These are phyloP conservation scores for Aschersonia sp. DNA, from an alignment of 2,329 filamentous ascomycete genomes.

Conservation along the genomic window DNA sequence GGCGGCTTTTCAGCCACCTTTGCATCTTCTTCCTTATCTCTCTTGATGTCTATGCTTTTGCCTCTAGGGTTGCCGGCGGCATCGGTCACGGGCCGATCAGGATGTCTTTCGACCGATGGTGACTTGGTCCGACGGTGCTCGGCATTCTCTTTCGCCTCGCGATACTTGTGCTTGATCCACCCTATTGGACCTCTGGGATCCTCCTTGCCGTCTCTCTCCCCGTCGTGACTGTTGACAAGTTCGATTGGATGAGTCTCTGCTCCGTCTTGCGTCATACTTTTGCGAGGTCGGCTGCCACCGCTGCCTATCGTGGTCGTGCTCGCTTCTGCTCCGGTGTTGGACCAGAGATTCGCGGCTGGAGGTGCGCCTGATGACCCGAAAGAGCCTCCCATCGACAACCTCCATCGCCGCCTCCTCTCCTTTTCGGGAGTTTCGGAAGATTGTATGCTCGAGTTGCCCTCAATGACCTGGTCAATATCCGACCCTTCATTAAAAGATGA, in stretches of 20 bases:
- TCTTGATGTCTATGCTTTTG: constrained; percentile 33
- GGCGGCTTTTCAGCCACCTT: too few relatives aligned
- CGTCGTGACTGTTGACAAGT: constrained; percentile 22
- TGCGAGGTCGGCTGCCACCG: constrained; percentile 30
- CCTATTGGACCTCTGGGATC: constrained; percentile 37
- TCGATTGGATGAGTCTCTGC: constrained; percentile 26
- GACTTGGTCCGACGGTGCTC: constrained; percentile 43
- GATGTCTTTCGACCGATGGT: constrained; percentile 24
- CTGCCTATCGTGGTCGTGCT: constrained; percentile 58
- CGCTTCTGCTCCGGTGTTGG: constrained; percentile 47
- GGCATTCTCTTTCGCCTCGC: constrained; percentile 41
- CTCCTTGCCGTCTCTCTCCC: constrained; percentile 25
- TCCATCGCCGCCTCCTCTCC: constrained; percentile 57
- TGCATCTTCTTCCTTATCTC: constrained; percentile 12
- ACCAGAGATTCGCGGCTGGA: constrained; percentile 35
- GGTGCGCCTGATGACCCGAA: constrained; percentile 25
- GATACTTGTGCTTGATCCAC: constrained; percentile 47
- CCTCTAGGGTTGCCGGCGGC: constrained; percentile 21
- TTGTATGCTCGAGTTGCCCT: constrained; percentile 33
- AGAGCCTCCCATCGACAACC: constrained; percentile 44
- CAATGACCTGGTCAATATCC: constrained; percentile 54
- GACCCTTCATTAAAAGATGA: constrained; percentile 71
- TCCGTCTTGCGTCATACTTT: constrained; percentile 36
- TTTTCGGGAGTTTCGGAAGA: constrained; percentile 38
- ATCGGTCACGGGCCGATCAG: constrained; percentile 14